Conservation (phyloP, 2,329 filamentous ascomycete species). For the Aspergillus ruber region DNA sequence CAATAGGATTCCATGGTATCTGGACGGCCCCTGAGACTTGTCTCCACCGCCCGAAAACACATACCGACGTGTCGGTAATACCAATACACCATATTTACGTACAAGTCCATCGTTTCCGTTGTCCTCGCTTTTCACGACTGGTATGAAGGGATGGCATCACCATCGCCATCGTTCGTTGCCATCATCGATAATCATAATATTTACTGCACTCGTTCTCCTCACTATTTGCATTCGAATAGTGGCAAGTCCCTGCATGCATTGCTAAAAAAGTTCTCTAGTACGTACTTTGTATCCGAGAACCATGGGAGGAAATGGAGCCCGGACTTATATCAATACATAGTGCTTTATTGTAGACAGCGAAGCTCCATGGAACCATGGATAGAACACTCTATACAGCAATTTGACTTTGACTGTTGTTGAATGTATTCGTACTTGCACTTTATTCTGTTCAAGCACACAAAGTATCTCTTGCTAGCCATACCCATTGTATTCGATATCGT, state of each 20-base stretch:
- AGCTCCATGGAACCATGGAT: background rate
- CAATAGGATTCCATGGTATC: background rate
- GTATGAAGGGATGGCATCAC: conserved; percentile 26
- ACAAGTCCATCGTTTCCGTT: background rate
- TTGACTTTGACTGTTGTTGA: background rate
- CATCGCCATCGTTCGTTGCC: conserved; percentile 4
- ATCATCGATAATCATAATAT: conserved; percentile 4
- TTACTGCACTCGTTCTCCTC: no score
- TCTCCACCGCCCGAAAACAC: conserved; percentile 16
- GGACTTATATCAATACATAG: background rate
- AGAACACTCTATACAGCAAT: background rate
- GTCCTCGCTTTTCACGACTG: conserved; percentile 12
- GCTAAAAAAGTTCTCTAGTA: conserved; percentile 5
- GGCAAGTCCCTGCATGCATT: conserved; percentile 11
- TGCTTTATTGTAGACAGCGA: background rate
- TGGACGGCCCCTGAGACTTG: conserved; percentile 26
- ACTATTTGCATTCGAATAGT: conserved; percentile 9
- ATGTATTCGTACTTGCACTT: background rate
- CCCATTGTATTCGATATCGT: background rate
- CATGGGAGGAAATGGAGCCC: background rate
- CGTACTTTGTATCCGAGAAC: background rate
- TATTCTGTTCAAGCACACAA: no score
- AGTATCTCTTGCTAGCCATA: background rate
- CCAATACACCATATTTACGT: conserved; percentile 7
- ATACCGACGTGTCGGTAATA: conserved; percentile 13